Evolutionary conservation across 352 stramenopile species (phyloP), one percentile per base, ranked within the genome.

Genomic region (Plasmopara viticola): DNA sequence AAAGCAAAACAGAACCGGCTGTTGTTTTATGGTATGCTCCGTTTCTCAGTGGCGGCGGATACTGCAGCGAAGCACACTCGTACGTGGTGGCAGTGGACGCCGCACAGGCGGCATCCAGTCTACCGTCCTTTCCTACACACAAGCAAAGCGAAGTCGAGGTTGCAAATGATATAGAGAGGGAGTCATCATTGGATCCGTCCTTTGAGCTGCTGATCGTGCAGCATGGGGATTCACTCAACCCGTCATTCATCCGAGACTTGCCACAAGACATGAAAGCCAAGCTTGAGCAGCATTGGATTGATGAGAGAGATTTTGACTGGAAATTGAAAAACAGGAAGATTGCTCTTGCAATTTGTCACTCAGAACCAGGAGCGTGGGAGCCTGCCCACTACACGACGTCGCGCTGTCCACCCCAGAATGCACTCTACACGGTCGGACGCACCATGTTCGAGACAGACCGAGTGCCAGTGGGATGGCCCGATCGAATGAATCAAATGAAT

Each of bases 401-500:
- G 13, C 66, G 63, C 15, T 95, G 79, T 68, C 86, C 80, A 7
- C 82, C 81, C 0, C 15, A 53, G 2, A 53, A 62, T 0, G 62
- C 74, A 6, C 44, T 43, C 44, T 95, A 87, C 58, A 74, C 51
- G 0, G 75, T 98, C 7, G 92, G 92, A 10, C 58, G 92, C 2
- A 98, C 92, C 2, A 98, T 98, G 92, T 98, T 98, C 53, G 92
- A 98, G 69, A 97, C 90, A 35, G 91, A 98, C 59, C 77, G 91
- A 52, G 67, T 97, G 45, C 90, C 91, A 6, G 72, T 60, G n/a
- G 91, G 88, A 20, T 97, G 91, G 90, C 35, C 69, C 3, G 62
- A 85, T 13, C 72, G 90, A 44, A 90, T 97, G 74, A 90, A 95
- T 53, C 59, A 65, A 9, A 95, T 98, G 85, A 80, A 97, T 63